Conservation (phyloP, 495 filamentous ascomycete species). For the Thozetella sp. region DNA sequence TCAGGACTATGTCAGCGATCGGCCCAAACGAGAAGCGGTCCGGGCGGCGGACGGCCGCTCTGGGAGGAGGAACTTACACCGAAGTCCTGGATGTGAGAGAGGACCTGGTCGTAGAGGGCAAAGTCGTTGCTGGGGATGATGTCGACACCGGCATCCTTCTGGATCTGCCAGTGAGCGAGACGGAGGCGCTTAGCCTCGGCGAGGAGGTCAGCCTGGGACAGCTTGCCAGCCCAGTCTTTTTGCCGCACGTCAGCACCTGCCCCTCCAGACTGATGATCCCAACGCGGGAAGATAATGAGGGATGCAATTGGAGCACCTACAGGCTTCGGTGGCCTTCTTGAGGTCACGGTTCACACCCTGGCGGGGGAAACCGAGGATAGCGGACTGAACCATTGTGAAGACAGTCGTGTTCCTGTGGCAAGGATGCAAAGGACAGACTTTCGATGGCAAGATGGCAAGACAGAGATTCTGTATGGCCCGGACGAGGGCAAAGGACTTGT, state of each 20-base stretch:
- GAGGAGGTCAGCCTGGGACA: constrained; percentile 84
- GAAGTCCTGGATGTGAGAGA: constrained; percentile 98
- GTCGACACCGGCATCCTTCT: constrained; percentile 95
- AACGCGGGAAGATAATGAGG: background rate
- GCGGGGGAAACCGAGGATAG: constrained; percentile 54
- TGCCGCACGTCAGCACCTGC: background rate
- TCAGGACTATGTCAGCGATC: constrained; percentile 13
- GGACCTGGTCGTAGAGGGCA: constrained; percentile 96
- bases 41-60: background rate
- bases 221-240: constrained; percentile 86
- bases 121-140: constrained; percentile 99
- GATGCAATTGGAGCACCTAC: constrained; percentile 19
- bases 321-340: constrained; percentile 98
- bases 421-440: no score
- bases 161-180: constrained; percentile 97
- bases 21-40: background rate
- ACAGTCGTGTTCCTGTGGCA: background rate
- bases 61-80: constrained; percentile 61
- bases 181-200: constrained; percentile 95
- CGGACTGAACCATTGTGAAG: constrained; percentile 77
- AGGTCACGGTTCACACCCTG: constrained; percentile 98
- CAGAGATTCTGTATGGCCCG: background rate
- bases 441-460: no score
- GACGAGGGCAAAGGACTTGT: background rate
- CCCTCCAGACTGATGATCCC: background rate